phyloP scores from a whole-genome alignment of 257 asterid genomes.

The Rehmannia glutinosa region DNA sequence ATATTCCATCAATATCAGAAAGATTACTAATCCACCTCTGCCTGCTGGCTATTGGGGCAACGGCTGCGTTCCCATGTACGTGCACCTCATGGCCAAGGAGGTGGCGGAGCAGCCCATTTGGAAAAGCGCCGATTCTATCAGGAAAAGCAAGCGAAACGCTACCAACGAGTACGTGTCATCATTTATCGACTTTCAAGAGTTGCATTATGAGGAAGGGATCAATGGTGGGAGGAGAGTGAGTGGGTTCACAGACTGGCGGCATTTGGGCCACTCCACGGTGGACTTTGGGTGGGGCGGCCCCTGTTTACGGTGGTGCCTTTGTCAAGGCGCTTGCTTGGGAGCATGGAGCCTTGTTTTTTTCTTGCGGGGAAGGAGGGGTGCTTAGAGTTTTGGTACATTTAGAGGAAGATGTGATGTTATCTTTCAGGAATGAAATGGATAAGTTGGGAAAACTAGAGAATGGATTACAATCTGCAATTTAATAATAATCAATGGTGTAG shows the following conservation, averaged over 20 bases:
- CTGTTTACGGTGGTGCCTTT: constrained; percentile 60
- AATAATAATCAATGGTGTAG: no score
- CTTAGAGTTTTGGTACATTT: constrained; percentile 53
- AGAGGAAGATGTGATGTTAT: constrained; percentile 45
- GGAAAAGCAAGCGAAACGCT: constrained; percentile 57
- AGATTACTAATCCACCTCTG: constrained; percentile 45
- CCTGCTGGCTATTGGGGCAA: constrained; percentile 87
- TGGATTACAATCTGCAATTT: constrained; percentile 20
- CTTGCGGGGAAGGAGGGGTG: constrained; percentile 48
- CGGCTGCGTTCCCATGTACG: constrained; percentile 83
- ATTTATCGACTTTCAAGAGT: constrained; percentile 65
- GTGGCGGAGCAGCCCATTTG: constrained; percentile 51
- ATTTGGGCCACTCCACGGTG: constrained; percentile 84
- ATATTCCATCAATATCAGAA: constrained; percentile 62
- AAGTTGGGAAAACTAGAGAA: constrained; percentile 20
- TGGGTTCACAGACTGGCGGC: constrained; percentile 93
- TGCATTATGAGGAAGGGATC: constrained; percentile 57
- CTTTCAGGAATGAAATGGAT: constrained; percentile 49
- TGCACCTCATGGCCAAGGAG: constrained; percentile 51
- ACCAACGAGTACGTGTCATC: constrained; percentile 56
- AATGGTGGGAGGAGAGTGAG: constrained; percentile 58
- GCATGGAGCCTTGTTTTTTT: constrained; percentile 73
- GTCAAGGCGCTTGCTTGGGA: constrained; percentile 58
- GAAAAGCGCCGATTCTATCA: constrained; percentile 54
- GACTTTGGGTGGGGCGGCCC: constrained; percentile 94